A percentile compares a stretch with the other conserved stretches of the same genome.
phyloP scores from a whole-genome alignment of 257 asterid species.

The Solanum neorickii region DNA sequence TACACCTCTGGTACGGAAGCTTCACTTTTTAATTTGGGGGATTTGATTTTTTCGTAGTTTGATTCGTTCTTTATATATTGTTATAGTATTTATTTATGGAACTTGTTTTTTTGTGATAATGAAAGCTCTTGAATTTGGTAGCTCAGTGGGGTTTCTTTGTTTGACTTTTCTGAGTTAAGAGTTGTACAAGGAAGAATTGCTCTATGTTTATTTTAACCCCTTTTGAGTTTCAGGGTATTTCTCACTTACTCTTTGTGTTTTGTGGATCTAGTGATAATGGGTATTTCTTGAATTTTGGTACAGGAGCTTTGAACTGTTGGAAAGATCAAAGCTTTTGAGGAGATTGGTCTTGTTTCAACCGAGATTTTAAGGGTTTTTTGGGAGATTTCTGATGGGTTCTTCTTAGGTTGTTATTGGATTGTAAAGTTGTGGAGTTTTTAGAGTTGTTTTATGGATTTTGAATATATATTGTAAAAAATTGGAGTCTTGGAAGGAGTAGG shows the following conservation, averaged over 20 bases:
- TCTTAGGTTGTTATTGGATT: background rate
- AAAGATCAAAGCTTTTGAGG: constrained; percentile 1
- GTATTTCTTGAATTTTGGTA: constrained; percentile 18
- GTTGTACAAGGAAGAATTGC: background rate
- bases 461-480: background rate
- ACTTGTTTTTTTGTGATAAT: background rate
- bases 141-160: background rate
- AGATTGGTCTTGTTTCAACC: background rate
- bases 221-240: background rate
- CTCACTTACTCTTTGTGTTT: constrained; percentile 1
- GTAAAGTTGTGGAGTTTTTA: background rate
- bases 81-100: background rate
- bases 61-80: background rate
- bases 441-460: background rate
- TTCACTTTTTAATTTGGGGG: constrained; percentile 6
- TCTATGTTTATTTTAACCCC: background rate
- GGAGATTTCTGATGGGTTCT: background rate
- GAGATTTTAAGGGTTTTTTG: background rate
- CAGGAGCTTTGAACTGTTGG: constrained; percentile 13
- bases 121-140: background rate
- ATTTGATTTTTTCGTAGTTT: background rate
- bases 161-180: background rate
- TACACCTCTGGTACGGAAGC: constrained; percentile 16
- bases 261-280: constrained; percentile 40
- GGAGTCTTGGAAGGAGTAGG: background rate